These are phyloP conservation scores for Leptographium flavum DNA, from an alignment of 2,329 filamentous ascomycete genomes.

Conservation along the genomic window DNA sequence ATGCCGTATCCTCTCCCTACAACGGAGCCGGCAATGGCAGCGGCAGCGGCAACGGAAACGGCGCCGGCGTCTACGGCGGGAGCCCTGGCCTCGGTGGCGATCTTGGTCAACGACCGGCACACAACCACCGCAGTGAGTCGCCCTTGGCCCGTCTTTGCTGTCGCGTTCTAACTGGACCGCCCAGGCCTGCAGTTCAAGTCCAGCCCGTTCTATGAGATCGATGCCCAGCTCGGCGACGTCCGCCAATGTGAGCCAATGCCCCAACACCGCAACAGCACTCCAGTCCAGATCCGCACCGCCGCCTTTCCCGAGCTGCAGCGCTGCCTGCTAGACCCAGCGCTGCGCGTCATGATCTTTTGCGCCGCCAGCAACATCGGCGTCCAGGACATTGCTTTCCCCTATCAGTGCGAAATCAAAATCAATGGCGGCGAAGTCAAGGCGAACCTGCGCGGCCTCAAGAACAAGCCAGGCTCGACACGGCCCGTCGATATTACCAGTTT, in stretches of 20 bases:
- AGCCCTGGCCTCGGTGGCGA: background rate
- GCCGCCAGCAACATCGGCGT: slow-evolving; percentile 46
- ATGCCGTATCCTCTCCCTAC: slow-evolving; percentile 4
- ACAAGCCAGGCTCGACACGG: slow-evolving; percentile 86
- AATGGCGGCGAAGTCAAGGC: slow-evolving; percentile 80
- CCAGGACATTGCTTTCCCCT: slow-evolving; percentile 77
- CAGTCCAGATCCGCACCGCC: slow-evolving; percentile 30
- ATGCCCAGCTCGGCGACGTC: slow-evolving; percentile 48
- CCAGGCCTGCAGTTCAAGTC: slow-evolving; percentile 36
- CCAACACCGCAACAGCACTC: slow-evolving; percentile 35
- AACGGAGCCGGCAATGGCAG: background rate
- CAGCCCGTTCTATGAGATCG: slow-evolving; percentile 73
- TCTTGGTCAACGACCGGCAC: background rate
- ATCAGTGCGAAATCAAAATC: slow-evolving; percentile 83
- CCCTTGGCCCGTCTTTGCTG: background rate
- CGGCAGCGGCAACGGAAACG: background rate
- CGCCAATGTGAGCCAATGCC: slow-evolving; percentile 56
- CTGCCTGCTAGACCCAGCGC: slow-evolving; percentile 43
- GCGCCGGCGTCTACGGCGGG: background rate
- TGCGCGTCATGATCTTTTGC: slow-evolving; percentile 74
- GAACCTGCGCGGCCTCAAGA: slow-evolving; percentile 91
- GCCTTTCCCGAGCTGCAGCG: slow-evolving; percentile 37
- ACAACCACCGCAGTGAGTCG: background rate
- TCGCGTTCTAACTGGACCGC: background rate
- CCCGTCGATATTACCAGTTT: slow-evolving; percentile 79